Conservation (phyloP, 2,329 filamentous ascomycete species). For the Talaromyces sp. region DNA sequence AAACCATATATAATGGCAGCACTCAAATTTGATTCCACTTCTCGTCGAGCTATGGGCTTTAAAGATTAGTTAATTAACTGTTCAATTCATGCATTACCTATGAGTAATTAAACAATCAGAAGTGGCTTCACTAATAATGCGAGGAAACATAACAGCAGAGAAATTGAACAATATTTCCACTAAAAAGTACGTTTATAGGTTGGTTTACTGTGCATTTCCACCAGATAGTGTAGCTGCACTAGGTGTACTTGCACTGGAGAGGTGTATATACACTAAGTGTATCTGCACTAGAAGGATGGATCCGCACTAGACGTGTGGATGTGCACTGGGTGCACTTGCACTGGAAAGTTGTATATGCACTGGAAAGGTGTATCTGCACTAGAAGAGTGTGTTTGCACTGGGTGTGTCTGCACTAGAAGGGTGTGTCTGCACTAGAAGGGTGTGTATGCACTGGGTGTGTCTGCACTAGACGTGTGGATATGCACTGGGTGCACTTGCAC, state of each 20-base stretch:
- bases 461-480: too few species aligned
- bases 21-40: not conserved
- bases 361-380: too few species aligned
- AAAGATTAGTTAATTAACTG: not conserved
- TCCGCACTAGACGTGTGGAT: too few species aligned
- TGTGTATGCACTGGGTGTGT: too few species aligned
- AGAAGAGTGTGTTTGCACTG: too few species aligned
- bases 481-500: too few species aligned
- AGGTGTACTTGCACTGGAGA: not conserved
- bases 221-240: not conserved
- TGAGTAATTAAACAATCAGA: not conserved
- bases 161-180: not conserved
- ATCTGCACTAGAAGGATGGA: too few species aligned
- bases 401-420: too few species aligned
- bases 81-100: not conserved
- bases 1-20: not conserved
- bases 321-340: too few species aligned
- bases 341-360: too few species aligned
- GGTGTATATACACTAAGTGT: not conserved
- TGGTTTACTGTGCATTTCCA: not conserved
- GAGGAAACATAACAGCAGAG: not conserved
- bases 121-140: not conserved
- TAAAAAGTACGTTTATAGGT: not conserved
- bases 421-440: too few species aligned
- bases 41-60: not conserved